Evolutionary conservation across 495 filamentous ascomycete species (phyloP).

Genomic region (Xylaria flabelliformis): DNA sequence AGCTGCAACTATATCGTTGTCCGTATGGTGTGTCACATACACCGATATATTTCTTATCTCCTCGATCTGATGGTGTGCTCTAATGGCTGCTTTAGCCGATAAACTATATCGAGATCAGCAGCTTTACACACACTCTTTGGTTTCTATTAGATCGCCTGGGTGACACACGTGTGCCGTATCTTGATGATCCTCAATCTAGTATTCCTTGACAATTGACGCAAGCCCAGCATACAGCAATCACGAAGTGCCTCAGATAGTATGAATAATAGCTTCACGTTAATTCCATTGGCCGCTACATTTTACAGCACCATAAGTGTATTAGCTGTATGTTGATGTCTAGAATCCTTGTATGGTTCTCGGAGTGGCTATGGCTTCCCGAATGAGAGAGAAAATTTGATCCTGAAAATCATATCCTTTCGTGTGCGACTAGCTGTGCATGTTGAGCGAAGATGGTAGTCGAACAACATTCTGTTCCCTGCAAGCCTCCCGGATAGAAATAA

Average conservation of each 20-base stretch:
- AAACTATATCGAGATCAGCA: not conserved
- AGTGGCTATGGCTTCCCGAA: not conserved
- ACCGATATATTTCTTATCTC: not conserved
- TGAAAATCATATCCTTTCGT: not conserved
- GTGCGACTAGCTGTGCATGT: not conserved
- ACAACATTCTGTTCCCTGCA: not conserved
- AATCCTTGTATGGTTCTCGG: not conserved
- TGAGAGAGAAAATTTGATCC: not conserved
- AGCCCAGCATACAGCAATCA: not conserved
- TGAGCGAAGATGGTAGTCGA: not conserved
- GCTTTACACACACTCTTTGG: not conserved
- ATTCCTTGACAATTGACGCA: not conserved
- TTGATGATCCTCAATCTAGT: not conserved
- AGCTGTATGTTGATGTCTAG: not conserved
- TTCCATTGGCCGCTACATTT: not conserved
- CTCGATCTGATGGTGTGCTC: not conserved
- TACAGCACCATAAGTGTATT: not conserved
- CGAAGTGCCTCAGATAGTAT: not conserved
- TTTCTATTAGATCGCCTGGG: not conserved
- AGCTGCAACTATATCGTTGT: not conserved
- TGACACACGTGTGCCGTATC: not conserved
- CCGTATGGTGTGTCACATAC: not conserved
- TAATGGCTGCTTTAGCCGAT: not conserved
- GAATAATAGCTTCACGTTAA: not conserved
- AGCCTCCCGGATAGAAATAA: not conserved